Evolutionary conservation across 2,329 filamentous ascomycete species (phyloP).

Genomic region (Penicillium expansum): DNA sequence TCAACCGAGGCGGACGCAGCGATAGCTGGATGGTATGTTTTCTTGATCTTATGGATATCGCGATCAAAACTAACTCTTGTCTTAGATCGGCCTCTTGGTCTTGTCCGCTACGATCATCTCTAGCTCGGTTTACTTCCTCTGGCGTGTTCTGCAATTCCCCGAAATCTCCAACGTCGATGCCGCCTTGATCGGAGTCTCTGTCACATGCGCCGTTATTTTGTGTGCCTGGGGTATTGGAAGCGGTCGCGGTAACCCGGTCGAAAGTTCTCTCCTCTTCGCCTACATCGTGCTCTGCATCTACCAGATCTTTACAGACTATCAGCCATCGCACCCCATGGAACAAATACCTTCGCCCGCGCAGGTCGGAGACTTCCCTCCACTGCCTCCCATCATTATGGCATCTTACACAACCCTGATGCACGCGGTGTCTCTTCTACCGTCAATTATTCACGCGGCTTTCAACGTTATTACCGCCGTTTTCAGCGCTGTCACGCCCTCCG

Average conservation of each 20-base stretch:
- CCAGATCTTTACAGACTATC: slow-evolving; percentile 98
- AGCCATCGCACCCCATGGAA: slow-evolving; percentile 68
- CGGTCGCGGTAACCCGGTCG: slow-evolving; percentile 88
- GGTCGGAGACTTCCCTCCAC: slow-evolving; percentile 75
- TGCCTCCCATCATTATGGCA: slow-evolving; percentile 97
- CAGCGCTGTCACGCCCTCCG: slow-evolving; percentile 91
- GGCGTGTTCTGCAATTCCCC: slow-evolving; percentile 90
- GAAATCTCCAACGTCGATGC: slow-evolving; percentile 91
- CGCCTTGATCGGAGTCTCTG: slow-evolving; percentile 84
- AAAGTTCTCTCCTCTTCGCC: slow-evolving; percentile 91
- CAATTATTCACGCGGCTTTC: slow-evolving; percentile 76
- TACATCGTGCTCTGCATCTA: slow-evolving; percentile 99
- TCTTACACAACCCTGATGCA: slow-evolving; percentile 91
- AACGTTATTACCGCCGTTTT: slow-evolving; percentile 87
- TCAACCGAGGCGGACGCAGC: slow-evolving; percentile 80
- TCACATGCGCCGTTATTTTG: slow-evolving; percentile 88
- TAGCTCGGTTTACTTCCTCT: slow-evolving; percentile 92
- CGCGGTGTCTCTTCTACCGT: slow-evolving; percentile 76
- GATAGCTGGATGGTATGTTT: slow-evolving; percentile 90
- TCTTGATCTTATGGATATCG: neutral
- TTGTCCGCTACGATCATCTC: slow-evolving; percentile 88
- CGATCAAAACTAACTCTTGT: slow-evolving; percentile 16
- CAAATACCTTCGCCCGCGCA: slow-evolving; percentile 58
- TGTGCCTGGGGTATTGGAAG: slow-evolving; percentile 93
- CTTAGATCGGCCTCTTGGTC: slow-evolving; percentile 79